These are phyloP conservation scores for Zygnema circumcarinatum DNA, from an alignment of 139 green algal species.

Conservation along the genomic window DNA sequence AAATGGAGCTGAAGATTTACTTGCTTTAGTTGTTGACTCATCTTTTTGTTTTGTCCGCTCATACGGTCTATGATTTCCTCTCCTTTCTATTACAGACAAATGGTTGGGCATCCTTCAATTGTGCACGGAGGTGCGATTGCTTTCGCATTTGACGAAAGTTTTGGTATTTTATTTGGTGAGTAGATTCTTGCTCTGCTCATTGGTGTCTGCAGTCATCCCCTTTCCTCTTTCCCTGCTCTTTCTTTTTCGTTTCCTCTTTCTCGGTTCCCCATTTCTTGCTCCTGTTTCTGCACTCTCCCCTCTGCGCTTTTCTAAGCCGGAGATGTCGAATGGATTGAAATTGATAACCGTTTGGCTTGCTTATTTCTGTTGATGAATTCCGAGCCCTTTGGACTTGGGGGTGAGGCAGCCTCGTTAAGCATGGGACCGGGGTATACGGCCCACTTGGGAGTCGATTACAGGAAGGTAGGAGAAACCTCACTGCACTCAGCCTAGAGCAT, in stretches of 20 bases:
- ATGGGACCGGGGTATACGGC: constrained; percentile 37
- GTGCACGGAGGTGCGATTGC: constrained; percentile 38
- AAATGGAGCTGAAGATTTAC: background rate
- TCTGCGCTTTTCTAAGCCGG: too few relatives aligned
- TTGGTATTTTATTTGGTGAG: constrained; percentile 46
- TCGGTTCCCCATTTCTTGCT: background rate
- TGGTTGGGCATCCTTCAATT: constrained; percentile 27
- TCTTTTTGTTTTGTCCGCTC: background rate
- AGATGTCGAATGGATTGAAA: too few relatives aligned
- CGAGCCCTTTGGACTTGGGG: too few relatives aligned
- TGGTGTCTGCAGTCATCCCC: background rate
- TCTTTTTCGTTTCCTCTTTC: background rate
- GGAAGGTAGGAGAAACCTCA: too few relatives aligned
- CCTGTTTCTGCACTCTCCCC: background rate
- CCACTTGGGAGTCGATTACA: constrained; percentile 29
- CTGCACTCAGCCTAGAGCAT: too few relatives aligned
- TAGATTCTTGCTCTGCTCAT: background rate
- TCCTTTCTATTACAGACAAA: background rate
- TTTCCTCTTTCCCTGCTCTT: background rate
- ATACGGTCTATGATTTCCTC: background rate
- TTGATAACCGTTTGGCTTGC: too few relatives aligned
- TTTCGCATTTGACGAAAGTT: constrained; percentile 45
- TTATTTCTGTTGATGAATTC: too few relatives aligned
- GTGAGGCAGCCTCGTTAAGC: constrained; percentile 25
- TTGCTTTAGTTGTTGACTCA: background rate